Evolutionary conservation across 2,329 filamentous ascomycete genomes (phyloP).

Genomic region (Nemania sp.): DNA sequence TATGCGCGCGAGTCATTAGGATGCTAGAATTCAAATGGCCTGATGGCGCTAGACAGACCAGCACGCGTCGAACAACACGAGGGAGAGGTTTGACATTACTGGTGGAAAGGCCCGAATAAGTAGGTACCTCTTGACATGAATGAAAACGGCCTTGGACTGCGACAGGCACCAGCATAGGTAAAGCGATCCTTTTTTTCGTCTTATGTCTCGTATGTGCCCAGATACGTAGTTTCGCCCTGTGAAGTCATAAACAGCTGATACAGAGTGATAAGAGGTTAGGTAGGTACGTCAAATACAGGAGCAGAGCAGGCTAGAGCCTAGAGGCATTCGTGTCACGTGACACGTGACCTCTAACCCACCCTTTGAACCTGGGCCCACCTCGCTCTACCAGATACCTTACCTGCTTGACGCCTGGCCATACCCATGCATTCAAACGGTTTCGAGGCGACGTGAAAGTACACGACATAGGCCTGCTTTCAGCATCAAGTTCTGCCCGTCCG

Average conservation of each 20-base stretch:
- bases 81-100: too few relatives aligned
- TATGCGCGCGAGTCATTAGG: background rate
- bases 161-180: too few relatives aligned
- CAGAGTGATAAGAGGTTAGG: background rate
- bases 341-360: background rate
- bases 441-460: constrained; percentile 1
- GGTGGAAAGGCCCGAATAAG: too few relatives aligned
- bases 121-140: too few relatives aligned
- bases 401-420: constrained; percentile 1
- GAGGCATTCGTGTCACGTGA: constrained; percentile 14
- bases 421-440: background rate
- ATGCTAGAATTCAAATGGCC: background rate
- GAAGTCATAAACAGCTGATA: too few relatives aligned
- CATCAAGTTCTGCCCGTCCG: background rate
- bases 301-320: too few relatives aligned
- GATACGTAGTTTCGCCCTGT: too few relatives aligned
- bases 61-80: too few relatives aligned
- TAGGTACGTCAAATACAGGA: background rate
- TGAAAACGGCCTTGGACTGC: too few relatives aligned
- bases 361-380: constrained; percentile 6
- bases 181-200: too few relatives aligned
- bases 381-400: constrained; percentile 10
- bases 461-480: constrained; percentile 1
- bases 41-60: too few relatives aligned
- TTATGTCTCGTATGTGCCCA: too few relatives aligned